These are phyloP conservation scores for Pyrus hybrid DNA, from an alignment of 331 rosid species.

Conservation along the genomic window DNA sequence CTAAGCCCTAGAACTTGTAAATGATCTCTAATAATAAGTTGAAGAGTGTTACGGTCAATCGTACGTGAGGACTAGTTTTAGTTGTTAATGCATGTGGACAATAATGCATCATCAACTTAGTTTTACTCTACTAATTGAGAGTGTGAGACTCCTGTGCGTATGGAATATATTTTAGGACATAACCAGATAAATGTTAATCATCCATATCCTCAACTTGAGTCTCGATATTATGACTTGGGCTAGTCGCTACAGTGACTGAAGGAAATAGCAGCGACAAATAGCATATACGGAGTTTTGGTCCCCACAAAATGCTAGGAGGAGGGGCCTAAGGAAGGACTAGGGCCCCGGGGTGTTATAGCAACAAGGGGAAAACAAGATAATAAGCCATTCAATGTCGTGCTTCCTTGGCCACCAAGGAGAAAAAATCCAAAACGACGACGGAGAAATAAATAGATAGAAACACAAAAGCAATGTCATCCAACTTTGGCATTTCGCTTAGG, in stretches of 20 bases:
- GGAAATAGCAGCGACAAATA: background rate
- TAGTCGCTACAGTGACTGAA: background rate
- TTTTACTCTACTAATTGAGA: background rate
- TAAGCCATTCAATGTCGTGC: background rate
- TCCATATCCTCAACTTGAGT: background rate
- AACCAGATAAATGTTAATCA: background rate
- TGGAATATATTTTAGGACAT: background rate
- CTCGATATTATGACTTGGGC: background rate
- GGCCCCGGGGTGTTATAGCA: background rate
- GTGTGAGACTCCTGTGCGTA: background rate
- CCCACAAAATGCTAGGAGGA: background rate
- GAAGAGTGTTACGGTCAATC: too few relatives aligned
- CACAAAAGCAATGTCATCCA: background rate
- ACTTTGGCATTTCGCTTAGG: background rate
- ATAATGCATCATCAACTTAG: too few relatives aligned
- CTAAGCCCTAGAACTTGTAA: background rate
- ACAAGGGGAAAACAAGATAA: background rate
- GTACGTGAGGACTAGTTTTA: background rate
- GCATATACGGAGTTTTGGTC: background rate
- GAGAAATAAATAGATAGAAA: background rate
- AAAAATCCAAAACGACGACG: background rate
- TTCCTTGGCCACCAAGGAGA: background rate
- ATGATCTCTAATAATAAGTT: too few relatives aligned
- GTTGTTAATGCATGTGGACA: background rate
- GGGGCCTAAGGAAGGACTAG: background rate